Evolutionary conservation across 805 yeast genomes (phyloP), one percentile per base, ranked within the genome.

Genomic region (Starmerella apis): DNA sequence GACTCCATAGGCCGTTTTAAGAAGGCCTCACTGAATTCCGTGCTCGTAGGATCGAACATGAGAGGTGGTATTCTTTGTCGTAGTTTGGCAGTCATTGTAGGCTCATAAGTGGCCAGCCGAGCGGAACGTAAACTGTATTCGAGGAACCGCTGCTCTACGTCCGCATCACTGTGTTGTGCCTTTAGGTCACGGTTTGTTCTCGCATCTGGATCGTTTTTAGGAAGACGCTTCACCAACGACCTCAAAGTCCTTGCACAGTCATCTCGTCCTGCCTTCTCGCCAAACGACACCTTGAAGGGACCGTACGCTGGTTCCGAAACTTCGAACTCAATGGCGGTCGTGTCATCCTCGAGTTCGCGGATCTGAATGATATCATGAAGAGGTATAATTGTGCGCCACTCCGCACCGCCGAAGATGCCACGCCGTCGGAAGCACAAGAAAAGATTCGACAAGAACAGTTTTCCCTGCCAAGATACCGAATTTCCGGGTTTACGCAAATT

Each of bases 371-470:
- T 68, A 59, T 86, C 94, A 4, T 61, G 60, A 35, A 83, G 67
- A 0, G 97, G 97, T 8, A 90, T 65, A 6, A 87, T 77, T 95
- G 90, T 85, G 50, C 77, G 77, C 1, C 94, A 47, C 13, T 32
- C 32, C 3, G 23, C 44, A 4, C 76, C 74, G 0, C 83, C 72
- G 0, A 94, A 92, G 0, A 94, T 94, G 3, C 86, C 60, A 32
- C 86, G 68, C 32, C 94, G 81, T 53, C 92, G 71, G 66, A 83
- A 90, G 55, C 95, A 88, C n/a, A 90, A 62, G 49, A 75, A 77
- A 27, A 71, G 72, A 18, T 74, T 69, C 0, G 94, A 85, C 11
- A 90, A 58, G 63, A 86, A 86, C 2, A 88, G 60, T 58, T 85
- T 84, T 1, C 97, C 97, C 9, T 33, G 19, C 56, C 55, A 52